Percentiles rank a stretch among this genome's conserved stretches.
phyloP scores from a whole-genome alignment of 768 basidiomycete genomes.

The Lactifluus piperatus region DNA sequence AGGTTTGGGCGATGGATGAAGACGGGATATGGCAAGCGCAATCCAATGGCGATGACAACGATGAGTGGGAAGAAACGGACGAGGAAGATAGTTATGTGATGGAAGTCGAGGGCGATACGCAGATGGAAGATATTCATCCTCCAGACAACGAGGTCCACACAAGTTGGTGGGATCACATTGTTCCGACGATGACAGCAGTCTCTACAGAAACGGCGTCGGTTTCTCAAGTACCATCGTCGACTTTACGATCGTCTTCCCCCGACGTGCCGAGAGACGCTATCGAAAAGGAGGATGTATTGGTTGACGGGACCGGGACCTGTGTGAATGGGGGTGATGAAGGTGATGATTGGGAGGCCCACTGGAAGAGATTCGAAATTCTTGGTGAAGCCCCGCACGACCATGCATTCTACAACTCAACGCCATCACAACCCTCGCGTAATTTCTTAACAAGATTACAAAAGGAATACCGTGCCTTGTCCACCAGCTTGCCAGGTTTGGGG shows the following conservation, averaged over 20 bases:
- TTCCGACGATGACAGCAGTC: slow-evolving; percentile 7
- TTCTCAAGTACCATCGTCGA: slow-evolving; percentile 18
- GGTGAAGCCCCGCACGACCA: slow-evolving; percentile 75
- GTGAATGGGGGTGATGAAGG: slow-evolving; percentile 14
- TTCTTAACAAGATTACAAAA: slow-evolving; percentile 72
- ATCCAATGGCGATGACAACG: slow-evolving; percentile 23
- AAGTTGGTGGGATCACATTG: slow-evolving; percentile 18
- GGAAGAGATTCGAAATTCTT: slow-evolving; percentile 80
- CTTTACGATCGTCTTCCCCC: slow-evolving; percentile 20
- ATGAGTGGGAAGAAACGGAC: slow-evolving; percentile 29
- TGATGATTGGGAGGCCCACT: slow-evolving; percentile 36
- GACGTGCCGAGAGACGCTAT: slow-evolving; percentile 28
- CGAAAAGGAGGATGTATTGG: slow-evolving; percentile 23
- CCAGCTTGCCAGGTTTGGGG: slow-evolving; percentile 80
- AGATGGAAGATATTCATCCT: slow-evolving; percentile 10
- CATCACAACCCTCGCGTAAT: slow-evolving; percentile 56
- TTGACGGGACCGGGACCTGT: slow-evolving; percentile 23
- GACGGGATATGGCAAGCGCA: slow-evolving; percentile 29
- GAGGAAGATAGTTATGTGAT: slow-evolving; percentile 31
- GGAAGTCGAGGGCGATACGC: slow-evolving; percentile 31
- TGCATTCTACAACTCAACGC: slow-evolving; percentile 57
- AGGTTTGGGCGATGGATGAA: slow-evolving; percentile 36
- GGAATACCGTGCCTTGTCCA: slow-evolving; percentile 75
- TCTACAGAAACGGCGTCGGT: slow-evolving; percentile 11
- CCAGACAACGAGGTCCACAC: slow-evolving; percentile 9